Evolutionary conservation across 83 land plant species (phyloP).

Genomic region (Picea abies): DNA sequence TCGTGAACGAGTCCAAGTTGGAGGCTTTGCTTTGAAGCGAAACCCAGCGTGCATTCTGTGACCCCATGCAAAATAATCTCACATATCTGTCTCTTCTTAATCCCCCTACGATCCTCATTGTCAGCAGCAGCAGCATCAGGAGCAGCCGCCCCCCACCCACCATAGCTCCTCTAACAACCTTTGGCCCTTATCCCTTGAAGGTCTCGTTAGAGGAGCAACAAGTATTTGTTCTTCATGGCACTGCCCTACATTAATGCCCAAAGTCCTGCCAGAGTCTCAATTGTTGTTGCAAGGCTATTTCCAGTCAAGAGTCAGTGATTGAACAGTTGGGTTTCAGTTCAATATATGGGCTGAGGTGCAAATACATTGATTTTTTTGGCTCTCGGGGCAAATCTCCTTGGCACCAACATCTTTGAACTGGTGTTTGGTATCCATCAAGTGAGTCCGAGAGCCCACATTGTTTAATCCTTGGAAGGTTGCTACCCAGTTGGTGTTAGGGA

Average conservation of each 20-base stretch:
- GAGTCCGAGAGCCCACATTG: background rate
- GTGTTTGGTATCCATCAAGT: background rate
- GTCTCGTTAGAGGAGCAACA: no score
- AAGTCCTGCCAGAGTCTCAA: background rate
- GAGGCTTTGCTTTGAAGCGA: background rate
- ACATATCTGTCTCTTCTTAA: background rate
- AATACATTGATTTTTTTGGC: background rate
- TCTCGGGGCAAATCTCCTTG: background rate
- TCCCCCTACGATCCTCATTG: no score
- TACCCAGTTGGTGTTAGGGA: background rate
- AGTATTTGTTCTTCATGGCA: no score
- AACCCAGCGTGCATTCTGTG: background rate
- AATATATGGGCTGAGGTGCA: constrained; percentile 4
- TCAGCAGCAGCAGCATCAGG: no score
- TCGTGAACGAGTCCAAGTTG: constrained; percentile 1
- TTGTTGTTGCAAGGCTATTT: background rate
- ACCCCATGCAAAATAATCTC: background rate
- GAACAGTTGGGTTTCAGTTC: background rate
- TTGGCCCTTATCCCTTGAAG: background rate
- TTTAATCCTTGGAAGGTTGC: constrained; percentile 4
- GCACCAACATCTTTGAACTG: background rate
- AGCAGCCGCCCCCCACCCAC: no score
- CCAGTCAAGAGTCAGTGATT: background rate
- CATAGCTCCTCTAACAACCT: background rate
- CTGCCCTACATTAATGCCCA: background rate